Base-by-base conservation (phyloP, 805 yeast genomes). In the Candida orba region DNA sequence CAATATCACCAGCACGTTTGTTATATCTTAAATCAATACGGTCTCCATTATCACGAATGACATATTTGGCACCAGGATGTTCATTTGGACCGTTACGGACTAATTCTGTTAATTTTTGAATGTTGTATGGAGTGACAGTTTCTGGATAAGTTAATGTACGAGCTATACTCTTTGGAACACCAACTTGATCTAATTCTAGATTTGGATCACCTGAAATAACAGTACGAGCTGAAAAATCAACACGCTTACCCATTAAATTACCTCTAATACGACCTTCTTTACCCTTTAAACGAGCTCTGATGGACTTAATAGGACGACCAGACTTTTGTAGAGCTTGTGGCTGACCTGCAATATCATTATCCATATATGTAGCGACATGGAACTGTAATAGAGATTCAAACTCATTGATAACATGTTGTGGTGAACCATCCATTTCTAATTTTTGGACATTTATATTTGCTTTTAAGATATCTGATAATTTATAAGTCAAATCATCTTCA, bases 131-230 rank as follows among this genome's bases (percentile, higher is more conserved):
- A 3, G 99, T 93, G 23, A 93, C 99, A 45, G 89, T 84, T 65
- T 93, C 99, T 10, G 99, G 99, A 60, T 93, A 93, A 0, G 97
- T 81, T 49, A 93, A 72, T 2, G 98, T 91, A 60, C 93, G 80
- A 1, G 99, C 99, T 67, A 93, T 93, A 35, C 95, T 84, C 56
- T 85, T 81, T 42, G 99, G 99, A 22, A 93, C 99, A 72, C 99
- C 99, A 49, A 93, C 99, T 71, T 93, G 98, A 63, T 95, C 99
- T 52, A 93, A 76, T 56, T 93, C 98, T 57, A 93, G 74, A 60
- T 93, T 93, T 37, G 99, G 99, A 64, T 93, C 99, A 75, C 98
- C 98, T 9, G 99, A 90, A 73, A 93, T 93, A 59, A 93, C 99
- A 2, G 99, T 90, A 72, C 99, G 88, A 9, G 99, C 99, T 34